phyloP scores from a whole-genome alignment of 345 rosid genomes.

The Boechera stricta region DNA sequence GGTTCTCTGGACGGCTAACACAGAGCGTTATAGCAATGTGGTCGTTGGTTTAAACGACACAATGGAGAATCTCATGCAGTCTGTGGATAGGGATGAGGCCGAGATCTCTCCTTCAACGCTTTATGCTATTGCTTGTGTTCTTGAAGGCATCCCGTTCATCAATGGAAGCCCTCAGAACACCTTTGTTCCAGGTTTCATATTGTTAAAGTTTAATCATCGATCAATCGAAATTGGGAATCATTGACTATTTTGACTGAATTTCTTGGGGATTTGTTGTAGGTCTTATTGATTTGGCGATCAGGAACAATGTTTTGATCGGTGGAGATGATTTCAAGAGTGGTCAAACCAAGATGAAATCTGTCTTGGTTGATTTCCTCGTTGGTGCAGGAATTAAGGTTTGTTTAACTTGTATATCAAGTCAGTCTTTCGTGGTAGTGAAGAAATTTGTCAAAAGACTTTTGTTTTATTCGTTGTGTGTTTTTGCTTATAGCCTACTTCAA shows the following conservation, averaged over 20 bases:
- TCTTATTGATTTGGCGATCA: constrained; percentile 85
- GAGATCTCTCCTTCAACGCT: constrained; percentile 99
- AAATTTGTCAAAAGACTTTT: neutral
- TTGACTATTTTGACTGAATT: constrained; percentile 9
- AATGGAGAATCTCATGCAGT: constrained; percentile 72
- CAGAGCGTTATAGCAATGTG: constrained; percentile 95
- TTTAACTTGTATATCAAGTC: constrained; percentile 35
- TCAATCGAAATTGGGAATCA: neutral
- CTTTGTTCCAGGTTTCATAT: constrained; percentile 64
- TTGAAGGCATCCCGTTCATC: constrained; percentile 87
- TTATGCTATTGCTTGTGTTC: constrained; percentile 83
- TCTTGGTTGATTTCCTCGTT: constrained; percentile 94
- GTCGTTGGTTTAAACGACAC: constrained; percentile 90
- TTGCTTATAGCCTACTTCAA: constrained; percentile 79
- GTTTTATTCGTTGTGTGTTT: neutral
- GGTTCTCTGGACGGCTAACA: constrained; percentile 98
- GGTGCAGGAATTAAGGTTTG: constrained; percentile 95
- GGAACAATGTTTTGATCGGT: constrained; percentile 83
- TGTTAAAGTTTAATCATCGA: neutral
- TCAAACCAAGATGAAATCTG: constrained; percentile 99
- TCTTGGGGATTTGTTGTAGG: constrained; percentile 41
- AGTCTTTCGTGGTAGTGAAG: constrained; percentile 14
- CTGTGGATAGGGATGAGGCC: constrained; percentile 75
- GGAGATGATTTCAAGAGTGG: constrained; percentile 99
- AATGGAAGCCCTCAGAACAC: constrained; percentile 99